These are phyloP conservation scores for Dryas octopetala DNA, from an alignment of 306 rosid genomes.

Conservation along the genomic window DNA sequence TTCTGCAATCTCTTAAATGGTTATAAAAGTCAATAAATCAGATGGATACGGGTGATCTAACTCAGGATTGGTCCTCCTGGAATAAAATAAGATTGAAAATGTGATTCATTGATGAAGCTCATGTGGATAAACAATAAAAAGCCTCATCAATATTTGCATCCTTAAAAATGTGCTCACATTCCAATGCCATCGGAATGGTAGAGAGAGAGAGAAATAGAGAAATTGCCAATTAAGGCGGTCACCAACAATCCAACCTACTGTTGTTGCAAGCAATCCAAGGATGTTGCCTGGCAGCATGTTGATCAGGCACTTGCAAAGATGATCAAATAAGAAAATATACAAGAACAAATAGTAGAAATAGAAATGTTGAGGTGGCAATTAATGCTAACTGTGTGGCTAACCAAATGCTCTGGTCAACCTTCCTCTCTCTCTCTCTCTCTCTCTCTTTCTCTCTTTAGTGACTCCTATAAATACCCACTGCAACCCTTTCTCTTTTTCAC, in stretches of 20 bases:
- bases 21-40: conserved; percentile 38
- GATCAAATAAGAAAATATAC: neutral
- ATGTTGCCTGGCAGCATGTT: conserved; percentile 23
- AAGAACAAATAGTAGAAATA: neutral
- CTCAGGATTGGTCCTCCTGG: conserved; percentile 31
- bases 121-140: conserved; percentile 2
- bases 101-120: neutral
- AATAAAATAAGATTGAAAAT: neutral
- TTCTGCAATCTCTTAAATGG: neutral
- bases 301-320: conserved; percentile 17
- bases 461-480: conserved; percentile 52
- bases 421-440: neutral
- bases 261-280: conserved; percentile 16
- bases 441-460: conserved; percentile 16
- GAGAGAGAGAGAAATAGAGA: neutral
- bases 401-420: conserved; percentile 54
- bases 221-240: conserved; percentile 33
- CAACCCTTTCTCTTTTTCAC: conserved; percentile 33
- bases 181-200: conserved; percentile 19
- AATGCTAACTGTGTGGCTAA: conserved; percentile 65
- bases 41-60: conserved; percentile 55
- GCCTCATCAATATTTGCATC: neutral
- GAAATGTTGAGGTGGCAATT: conserved; percentile 31
- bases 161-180: conserved; percentile 15
- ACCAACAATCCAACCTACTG: conserved; percentile 68